Percentiles rank a stretch among this genome's conserved stretches.
Evolutionary conservation across 2,329 filamentous ascomycete species (phyloP).

Genomic region (Paraphoma sp.): DNA sequence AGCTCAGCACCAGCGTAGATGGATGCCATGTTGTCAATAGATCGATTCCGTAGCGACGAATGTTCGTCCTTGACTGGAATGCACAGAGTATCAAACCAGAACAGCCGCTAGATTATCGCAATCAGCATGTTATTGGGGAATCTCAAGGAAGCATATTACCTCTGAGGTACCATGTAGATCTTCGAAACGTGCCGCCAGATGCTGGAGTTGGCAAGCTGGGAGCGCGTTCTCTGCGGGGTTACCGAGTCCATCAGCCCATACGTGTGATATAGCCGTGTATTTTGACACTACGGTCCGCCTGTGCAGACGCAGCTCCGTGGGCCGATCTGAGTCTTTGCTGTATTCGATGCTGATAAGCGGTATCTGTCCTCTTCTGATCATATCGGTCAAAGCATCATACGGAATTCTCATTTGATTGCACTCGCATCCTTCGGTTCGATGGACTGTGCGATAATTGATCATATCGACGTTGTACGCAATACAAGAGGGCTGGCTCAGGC

Average conservation of each 20-base stretch:
- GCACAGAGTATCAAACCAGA: slow-evolving; percentile 28
- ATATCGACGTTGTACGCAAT: slow-evolving; percentile 6
- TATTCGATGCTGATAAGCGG: slow-evolving; percentile 7
- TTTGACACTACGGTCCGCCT: slow-evolving; percentile 1
- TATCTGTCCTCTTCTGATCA: slow-evolving; percentile 6
- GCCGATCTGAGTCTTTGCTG: neutral
- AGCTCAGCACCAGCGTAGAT: slow-evolving; percentile 16
- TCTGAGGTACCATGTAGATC: too few relatives aligned
- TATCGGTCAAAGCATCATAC: slow-evolving; percentile 1
- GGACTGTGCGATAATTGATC: neutral
- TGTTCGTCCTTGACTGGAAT: slow-evolving; percentile 12
- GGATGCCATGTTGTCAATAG: slow-evolving; percentile 17
- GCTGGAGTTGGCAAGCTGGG: slow-evolving; percentile 12
- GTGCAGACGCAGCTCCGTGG: slow-evolving; percentile 1
- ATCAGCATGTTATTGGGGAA: neutral
- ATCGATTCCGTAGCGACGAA: neutral
- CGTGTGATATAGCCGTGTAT: slow-evolving; percentile 18
- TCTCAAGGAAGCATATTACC: neutral
- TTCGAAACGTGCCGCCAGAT: neutral
- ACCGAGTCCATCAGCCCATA: slow-evolving; percentile 17
- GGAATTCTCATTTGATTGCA: neutral
- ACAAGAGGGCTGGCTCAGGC: neutral
- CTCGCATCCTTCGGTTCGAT: neutral
- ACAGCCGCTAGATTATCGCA: slow-evolving; percentile 2
- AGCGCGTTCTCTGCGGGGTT: slow-evolving; percentile 14